phyloP scores from a whole-genome alignment of 2,329 filamentous ascomycete species.

The Fusarium camptoceras region DNA sequence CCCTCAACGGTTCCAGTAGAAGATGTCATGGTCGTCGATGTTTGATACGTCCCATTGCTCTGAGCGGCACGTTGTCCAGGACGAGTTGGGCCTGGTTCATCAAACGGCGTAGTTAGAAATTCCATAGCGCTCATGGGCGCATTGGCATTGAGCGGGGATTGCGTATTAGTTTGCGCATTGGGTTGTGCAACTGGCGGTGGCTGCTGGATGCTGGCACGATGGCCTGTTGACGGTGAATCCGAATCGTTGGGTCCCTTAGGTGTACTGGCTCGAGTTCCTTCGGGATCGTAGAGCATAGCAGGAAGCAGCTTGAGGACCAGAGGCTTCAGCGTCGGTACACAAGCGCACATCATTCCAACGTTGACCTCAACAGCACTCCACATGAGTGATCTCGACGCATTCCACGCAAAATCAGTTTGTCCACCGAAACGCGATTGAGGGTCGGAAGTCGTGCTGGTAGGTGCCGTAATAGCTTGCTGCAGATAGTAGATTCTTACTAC shows the following conservation, averaged over 20 bases:
- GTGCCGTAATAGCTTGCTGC: slow-evolving; percentile 73
- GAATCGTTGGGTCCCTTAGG: slow-evolving; percentile 50
- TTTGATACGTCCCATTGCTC: slow-evolving; percentile 20
- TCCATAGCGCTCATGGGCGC: slow-evolving; percentile 55
- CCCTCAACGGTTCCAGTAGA: slow-evolving; percentile 53
- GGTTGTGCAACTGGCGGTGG: slow-evolving; percentile 41
- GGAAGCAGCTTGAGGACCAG: slow-evolving; percentile 76
- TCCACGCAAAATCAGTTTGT: slow-evolving; percentile 71
- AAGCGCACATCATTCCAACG: slow-evolving; percentile 88
- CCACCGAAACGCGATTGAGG: slow-evolving; percentile 62
- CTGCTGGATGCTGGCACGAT: slow-evolving; percentile 41
- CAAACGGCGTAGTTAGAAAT: slow-evolving; percentile 60
- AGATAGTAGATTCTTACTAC: slow-evolving; percentile 91
- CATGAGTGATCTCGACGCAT: slow-evolving; percentile 87
- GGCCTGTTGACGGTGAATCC: slow-evolving; percentile 45
- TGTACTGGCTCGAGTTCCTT: slow-evolving; percentile 53
- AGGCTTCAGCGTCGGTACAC: slow-evolving; percentile 92
- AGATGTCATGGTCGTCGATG: slow-evolving; percentile 51
- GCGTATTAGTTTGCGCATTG: slow-evolving; percentile 22
- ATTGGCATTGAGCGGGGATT: slow-evolving; percentile 43
- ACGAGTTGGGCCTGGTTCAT: slow-evolving; percentile 32
- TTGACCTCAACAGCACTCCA: slow-evolving; percentile 96
- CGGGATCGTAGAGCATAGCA: slow-evolving; percentile 64
- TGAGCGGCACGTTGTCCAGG: slow-evolving; percentile 22
- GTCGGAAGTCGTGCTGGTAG: slow-evolving; percentile 53